These are phyloP conservation scores for Blastobotrys peoriensis DNA, from an alignment of 805 yeast species.

Conservation along the genomic window DNA sequence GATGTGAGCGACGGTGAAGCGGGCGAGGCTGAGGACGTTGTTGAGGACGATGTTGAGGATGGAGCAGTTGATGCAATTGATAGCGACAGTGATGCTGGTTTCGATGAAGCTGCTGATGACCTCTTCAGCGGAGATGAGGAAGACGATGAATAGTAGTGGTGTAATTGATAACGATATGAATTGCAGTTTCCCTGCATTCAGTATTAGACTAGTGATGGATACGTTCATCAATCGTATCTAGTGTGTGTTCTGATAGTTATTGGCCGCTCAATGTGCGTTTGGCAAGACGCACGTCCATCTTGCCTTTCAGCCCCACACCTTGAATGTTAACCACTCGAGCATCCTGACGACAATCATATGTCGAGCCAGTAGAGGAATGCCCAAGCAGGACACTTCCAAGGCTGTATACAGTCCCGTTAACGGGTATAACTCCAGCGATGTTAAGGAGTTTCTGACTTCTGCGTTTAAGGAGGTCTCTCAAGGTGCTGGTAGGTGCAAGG, in stretches of 20 bases:
- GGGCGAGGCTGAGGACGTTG: slow-evolving; percentile 17
- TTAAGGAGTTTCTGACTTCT: slow-evolving; percentile 11
- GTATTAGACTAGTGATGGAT: no score
- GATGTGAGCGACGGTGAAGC: slow-evolving; percentile 25
- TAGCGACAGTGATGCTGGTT: slow-evolving; percentile 26
- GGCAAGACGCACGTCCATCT: no score
- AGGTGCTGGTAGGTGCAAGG: slow-evolving; percentile 12
- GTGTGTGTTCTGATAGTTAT: no score
- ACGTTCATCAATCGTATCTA: no score
- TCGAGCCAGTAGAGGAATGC: slow-evolving; percentile 1
- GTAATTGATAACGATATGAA: slow-evolving; percentile 4
- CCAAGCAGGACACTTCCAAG: background rate
- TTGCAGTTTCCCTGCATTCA: background rate
- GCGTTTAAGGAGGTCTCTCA: slow-evolving; percentile 13
- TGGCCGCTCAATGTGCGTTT: no score
- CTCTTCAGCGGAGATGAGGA: slow-evolving; percentile 12
- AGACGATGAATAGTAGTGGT: slow-evolving; percentile 19
- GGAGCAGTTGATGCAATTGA: slow-evolving; percentile 38
- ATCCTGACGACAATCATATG: no score
- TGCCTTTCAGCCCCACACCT: no score
- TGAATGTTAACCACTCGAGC: no score
- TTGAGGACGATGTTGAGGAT: slow-evolving; percentile 33
- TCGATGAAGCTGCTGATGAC: slow-evolving; percentile 25
- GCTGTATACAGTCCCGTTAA: slow-evolving; percentile 12
- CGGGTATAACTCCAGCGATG: slow-evolving; percentile 16